Conservation (phyloP, 1,284 basidiomycete species). For the Cryptococcus depauperatus region DNA sequence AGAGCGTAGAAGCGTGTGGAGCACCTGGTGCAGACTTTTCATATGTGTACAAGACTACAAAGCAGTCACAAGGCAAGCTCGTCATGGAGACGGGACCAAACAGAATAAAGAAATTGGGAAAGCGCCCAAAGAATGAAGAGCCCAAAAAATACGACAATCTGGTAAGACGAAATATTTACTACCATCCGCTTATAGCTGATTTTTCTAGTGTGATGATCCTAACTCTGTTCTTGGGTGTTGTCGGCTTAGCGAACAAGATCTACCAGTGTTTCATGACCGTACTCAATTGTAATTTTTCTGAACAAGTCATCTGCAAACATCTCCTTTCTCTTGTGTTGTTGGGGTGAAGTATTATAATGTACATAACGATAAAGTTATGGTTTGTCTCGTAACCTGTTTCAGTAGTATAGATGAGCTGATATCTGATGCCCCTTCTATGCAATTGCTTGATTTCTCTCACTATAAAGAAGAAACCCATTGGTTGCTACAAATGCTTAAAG, state of each 20-base stretch:
- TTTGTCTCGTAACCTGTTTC: too few relatives aligned
- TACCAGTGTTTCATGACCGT: conserved; percentile 54
- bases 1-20: conserved; percentile 7
- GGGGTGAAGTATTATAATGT: too few relatives aligned
- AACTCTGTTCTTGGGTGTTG: conserved; percentile 6
- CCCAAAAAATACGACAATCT: conserved; percentile 7
- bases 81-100: background rate
- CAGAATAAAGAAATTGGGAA: conserved; percentile 1
- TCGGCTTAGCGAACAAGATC: conserved; percentile 47
- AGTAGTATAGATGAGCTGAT: too few relatives aligned
- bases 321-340: too few relatives aligned
- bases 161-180: background rate
- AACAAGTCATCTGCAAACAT: too few relatives aligned
- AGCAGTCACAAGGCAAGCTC: background rate
- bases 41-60: conserved; percentile 7
- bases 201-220: conserved; percentile 8
- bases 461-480: too few relatives aligned
- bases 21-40: conserved; percentile 3
- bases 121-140: background rate
- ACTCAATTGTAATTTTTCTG: too few relatives aligned
- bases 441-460: too few relatives aligned
- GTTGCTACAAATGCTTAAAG: too few relatives aligned
- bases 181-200: background rate
- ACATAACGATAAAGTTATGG: too few relatives aligned
- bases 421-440: too few relatives aligned